These are phyloP conservation scores for Kandelia obovata DNA, from an alignment of 345 rosid genomes.

Conservation along the genomic window DNA sequence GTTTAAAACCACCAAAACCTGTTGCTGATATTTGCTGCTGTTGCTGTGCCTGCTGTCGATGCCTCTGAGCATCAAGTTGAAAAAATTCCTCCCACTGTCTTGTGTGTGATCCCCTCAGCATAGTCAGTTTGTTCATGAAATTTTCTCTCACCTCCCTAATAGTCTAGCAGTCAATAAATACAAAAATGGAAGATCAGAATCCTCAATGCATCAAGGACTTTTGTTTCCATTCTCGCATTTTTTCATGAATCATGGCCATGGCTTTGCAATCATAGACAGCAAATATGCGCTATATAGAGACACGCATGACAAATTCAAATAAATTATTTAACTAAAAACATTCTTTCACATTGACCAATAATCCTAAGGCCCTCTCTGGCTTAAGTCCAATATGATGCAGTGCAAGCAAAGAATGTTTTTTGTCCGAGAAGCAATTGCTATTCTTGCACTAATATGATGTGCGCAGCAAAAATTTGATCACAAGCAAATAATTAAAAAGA, in stretches of 20 bases:
- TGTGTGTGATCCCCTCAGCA: conserved; percentile 56
- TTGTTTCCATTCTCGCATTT: conserved; percentile 8
- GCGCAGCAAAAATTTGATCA: no score
- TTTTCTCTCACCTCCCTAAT: conserved; percentile 84
- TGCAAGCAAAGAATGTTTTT: not conserved
- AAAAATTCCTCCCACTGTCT: conserved; percentile 88
- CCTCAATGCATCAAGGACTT: conserved; percentile 13
- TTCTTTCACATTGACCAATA: conserved; percentile 7
- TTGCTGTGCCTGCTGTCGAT: conserved; percentile 58
- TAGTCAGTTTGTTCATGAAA: conserved; percentile 69
- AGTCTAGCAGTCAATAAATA: conserved; percentile 47
- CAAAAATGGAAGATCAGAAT: conserved; percentile 31
- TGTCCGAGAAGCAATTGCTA: no score
- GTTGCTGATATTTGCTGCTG: conserved; percentile 51
- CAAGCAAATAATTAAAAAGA: no score
- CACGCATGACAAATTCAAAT: no score
- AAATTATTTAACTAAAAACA: not conserved
- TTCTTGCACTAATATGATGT: no score
- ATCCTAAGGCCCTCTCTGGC: conserved; percentile 11
- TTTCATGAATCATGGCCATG: no score
- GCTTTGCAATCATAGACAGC: no score
- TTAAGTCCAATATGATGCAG: conserved; percentile 4
- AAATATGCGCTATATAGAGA: no score
- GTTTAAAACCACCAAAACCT: conserved; percentile 71
- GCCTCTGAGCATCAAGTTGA: conserved; percentile 75